Conservation (phyloP, 1,139 yeast species). For the Pneumocystis oryctolagi region DNA sequence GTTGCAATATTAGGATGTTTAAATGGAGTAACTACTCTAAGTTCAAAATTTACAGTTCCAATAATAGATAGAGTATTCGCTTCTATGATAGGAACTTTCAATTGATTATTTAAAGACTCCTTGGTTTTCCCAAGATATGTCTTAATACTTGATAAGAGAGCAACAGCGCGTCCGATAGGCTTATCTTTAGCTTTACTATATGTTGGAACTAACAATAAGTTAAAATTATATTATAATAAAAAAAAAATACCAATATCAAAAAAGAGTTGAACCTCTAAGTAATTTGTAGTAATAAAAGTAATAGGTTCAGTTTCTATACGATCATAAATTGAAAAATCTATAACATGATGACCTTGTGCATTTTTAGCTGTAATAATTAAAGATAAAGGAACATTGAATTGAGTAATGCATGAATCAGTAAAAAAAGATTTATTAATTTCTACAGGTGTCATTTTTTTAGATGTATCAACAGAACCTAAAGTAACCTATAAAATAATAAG, state of each 20-base stretch:
- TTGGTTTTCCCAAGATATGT: slow-evolving; percentile 58
- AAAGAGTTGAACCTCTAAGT: slow-evolving; percentile 41
- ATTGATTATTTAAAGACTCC: slow-evolving; percentile 49
- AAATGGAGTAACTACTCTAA: slow-evolving; percentile 58
- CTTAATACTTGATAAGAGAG: slow-evolving; percentile 47
- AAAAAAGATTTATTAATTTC: slow-evolving; percentile 60
- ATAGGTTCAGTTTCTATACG: slow-evolving; percentile 74
- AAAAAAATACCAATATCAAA: slow-evolving; percentile 43
- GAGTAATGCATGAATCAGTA: slow-evolving; percentile 62
- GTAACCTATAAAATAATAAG: slow-evolving; percentile 26
- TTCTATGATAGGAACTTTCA: slow-evolving; percentile 69
- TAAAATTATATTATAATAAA: neutral
- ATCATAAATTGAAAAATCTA: slow-evolving; percentile 73
- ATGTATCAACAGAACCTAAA: slow-evolving; percentile 69
- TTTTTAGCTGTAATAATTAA: slow-evolving; percentile 46
- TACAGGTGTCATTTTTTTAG: slow-evolving; percentile 47
- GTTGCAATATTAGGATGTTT: slow-evolving; percentile 54
- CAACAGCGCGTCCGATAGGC: slow-evolving; percentile 75
- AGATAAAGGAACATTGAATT: slow-evolving; percentile 76
- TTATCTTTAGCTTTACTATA: slow-evolving; percentile 44
- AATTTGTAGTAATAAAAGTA: slow-evolving; percentile 47
- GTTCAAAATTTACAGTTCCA: slow-evolving; percentile 67
- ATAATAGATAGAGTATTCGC: slow-evolving; percentile 54
- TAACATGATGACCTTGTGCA: slow-evolving; percentile 44
- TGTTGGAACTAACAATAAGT: slow-evolving; percentile 47